Percentiles rank a stretch among this genome's conserved stretches.
Evolutionary conservation across 768 basidiomycete genomes (phyloP).

Genomic region (Pisolithus albus): DNA sequence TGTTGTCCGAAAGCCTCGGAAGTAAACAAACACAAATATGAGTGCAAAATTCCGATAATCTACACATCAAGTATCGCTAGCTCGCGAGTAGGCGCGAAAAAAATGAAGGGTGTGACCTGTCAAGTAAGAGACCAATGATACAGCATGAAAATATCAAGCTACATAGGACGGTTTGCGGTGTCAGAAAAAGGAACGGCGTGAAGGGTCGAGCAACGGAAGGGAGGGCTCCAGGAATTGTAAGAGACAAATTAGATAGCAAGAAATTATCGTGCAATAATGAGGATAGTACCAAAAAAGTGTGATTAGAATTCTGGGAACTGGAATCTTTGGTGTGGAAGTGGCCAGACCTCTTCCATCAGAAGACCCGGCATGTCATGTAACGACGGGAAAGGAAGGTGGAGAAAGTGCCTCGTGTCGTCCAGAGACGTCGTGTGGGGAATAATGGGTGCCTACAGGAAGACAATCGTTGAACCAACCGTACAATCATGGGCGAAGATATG

Average conservation of each 20-base stretch:
- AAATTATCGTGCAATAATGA: constrained; percentile 23
- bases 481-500: constrained; percentile 8
- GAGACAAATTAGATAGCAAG: not conserved
- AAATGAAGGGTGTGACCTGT: not conserved
- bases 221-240: constrained; percentile 5
- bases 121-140: constrained; percentile 15
- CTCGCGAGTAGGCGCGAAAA: not conserved
- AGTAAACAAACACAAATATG: constrained; percentile 4
- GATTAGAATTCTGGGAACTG: constrained; percentile 75
- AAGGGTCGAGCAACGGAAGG: constrained; percentile 2
- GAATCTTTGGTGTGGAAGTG: constrained; percentile 54
- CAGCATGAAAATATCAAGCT: constrained; percentile 25
- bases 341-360: constrained; percentile 50
- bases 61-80: not conserved
- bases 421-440: constrained; percentile 72
- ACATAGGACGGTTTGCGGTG: constrained; percentile 12
- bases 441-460: constrained; percentile 63
- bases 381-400: constrained; percentile 69
- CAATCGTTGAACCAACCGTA: not conserved
- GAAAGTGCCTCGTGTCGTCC: constrained; percentile 84
- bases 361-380: constrained; percentile 78
- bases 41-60: not conserved
- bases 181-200: constrained; percentile 1
- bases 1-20: constrained; percentile 13
- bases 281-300: constrained; percentile 3